phyloP scores from a whole-genome alignment of 1,284 basidiomycete species.

The Schizopora paradoxa region DNA sequence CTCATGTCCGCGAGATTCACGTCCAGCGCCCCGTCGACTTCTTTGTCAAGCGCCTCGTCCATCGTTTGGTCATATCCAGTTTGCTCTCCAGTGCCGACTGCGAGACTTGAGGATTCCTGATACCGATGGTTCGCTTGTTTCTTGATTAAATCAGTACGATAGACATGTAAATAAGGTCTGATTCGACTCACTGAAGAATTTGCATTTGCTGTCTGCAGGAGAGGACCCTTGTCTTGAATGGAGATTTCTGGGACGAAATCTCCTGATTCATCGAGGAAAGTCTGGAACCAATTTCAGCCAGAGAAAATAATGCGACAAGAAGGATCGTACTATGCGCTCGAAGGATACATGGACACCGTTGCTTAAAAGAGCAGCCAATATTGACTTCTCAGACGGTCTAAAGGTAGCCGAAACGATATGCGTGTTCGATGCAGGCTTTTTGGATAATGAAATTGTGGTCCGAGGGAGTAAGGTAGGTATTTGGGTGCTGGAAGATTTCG shows the following conservation, averaged over 20 bases:
- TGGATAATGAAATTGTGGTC: slow-evolving; percentile 42
- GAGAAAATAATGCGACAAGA: slow-evolving; percentile 7
- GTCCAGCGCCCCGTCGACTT: slow-evolving; percentile 68
- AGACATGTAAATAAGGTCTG: slow-evolving; percentile 13
- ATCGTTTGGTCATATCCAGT: slow-evolving; percentile 53
- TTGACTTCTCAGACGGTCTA: slow-evolving; percentile 34
- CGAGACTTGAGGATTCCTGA: slow-evolving; percentile 52
- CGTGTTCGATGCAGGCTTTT: slow-evolving; percentile 33
- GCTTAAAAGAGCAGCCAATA: slow-evolving; percentile 57
- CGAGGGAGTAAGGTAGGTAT: slow-evolving; percentile 46
- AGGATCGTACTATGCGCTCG: slow-evolving; percentile 51
- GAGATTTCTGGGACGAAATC: slow-evolving; percentile 55
- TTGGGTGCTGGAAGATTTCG: slow-evolving; percentile 36
- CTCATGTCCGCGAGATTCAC: slow-evolving; percentile 85
- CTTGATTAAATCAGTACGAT: slow-evolving; percentile 5
- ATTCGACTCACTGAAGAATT: slow-evolving; percentile 15
- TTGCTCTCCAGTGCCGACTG: slow-evolving; percentile 58
- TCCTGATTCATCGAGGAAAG: slow-evolving; percentile 50
- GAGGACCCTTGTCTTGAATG: slow-evolving; percentile 12
- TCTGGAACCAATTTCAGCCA: slow-evolving; percentile 29
- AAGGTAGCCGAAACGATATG: slow-evolving; percentile 48
- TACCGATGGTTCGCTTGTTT: slow-evolving; percentile 55
- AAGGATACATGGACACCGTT: slow-evolving; percentile 68
- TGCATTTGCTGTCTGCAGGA: slow-evolving; percentile 1
- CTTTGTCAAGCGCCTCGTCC: slow-evolving; percentile 45